A percentile compares a stretch with the other conserved stretches of the same genome.
Conservation (phyloP, 1,284 basidiomycete species). For the Pseudozyma flocculosa region DNA sequence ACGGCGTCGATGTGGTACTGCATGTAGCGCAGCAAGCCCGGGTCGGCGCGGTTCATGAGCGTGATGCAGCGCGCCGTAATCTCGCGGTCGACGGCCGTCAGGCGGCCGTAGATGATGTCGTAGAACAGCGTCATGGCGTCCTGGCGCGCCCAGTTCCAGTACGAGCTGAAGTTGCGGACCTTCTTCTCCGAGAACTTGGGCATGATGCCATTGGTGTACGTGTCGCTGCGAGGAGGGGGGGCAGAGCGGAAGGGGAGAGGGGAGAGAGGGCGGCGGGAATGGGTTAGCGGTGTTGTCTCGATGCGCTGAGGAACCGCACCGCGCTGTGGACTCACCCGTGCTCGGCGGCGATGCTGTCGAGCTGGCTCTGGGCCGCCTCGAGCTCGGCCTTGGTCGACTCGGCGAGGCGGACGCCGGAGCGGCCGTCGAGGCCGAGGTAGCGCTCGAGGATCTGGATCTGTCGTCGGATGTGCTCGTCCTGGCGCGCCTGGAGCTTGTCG, state of each 20-base stretch:
- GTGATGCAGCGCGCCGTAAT: constrained; percentile 75
- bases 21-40: constrained; percentile 70
- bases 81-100: constrained; percentile 79
- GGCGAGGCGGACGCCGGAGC: constrained; percentile 82
- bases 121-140: constrained; percentile 94
- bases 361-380: constrained; percentile 74
- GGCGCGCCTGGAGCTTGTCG: constrained; percentile 89
- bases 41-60: constrained; percentile 93
- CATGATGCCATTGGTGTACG: constrained; percentile 90
- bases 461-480: constrained; percentile 86
- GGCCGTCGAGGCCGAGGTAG: constrained; percentile 88
- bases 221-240: constrained; percentile 64
- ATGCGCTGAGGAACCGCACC: too few species aligned
- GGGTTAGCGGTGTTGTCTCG: too few species aligned
- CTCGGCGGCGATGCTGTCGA: constrained; percentile 84
- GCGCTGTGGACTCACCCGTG: constrained; percentile 65
- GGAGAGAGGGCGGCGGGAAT: too few species aligned
- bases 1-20: constrained; percentile 87
- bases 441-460: constrained; percentile 95
- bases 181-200: constrained; percentile 91
- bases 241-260: too few species aligned
- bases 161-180: constrained; percentile 95
- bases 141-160: constrained; percentile 99
- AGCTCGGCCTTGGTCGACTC: constrained; percentile 79
- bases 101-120: constrained; percentile 70